A percentile compares a stretch with the other conserved stretches of the same genome.
phyloP scores from a whole-genome alignment of 192 early-diverging fungal species.

The Chytriomyces sp. region DNA sequence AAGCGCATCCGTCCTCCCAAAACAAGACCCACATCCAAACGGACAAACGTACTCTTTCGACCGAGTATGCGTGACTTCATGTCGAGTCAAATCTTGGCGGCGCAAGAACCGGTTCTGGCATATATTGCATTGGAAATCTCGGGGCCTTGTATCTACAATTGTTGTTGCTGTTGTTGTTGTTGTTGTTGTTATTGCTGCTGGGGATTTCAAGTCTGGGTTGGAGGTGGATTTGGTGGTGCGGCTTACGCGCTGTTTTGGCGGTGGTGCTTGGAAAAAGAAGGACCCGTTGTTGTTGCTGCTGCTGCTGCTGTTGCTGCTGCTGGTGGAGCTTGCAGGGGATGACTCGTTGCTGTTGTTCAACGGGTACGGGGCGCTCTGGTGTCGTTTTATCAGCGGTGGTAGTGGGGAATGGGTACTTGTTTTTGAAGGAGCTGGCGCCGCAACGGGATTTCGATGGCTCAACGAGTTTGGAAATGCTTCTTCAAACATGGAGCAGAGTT shows the following conservation, averaged over 20 bases:
- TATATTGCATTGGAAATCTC: constrained; percentile 1
- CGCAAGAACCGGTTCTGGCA: constrained; percentile 25
- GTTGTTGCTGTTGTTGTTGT: not conserved
- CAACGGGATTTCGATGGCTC: too few relatives aligned
- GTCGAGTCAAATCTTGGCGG: constrained; percentile 22
- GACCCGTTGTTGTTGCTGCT: too few relatives aligned
- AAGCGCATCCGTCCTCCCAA: constrained; percentile 27
- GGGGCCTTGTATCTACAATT: constrained; percentile 2
- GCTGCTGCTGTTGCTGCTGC: too few relatives aligned
- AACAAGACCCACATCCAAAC: constrained; percentile 15
- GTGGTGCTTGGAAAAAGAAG: not conserved
- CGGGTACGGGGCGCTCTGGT: not conserved
- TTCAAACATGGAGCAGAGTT: not conserved
- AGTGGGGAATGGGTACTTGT: not conserved
- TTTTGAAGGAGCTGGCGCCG: not conserved
- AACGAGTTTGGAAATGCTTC: not conserved
- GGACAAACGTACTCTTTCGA: constrained; percentile 11
- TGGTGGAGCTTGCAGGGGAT: not conserved
- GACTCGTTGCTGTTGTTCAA: not conserved
- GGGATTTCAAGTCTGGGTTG: not conserved
- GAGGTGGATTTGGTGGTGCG: not conserved
- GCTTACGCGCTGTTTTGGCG: not conserved
- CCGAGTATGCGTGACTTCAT: constrained; percentile 25
- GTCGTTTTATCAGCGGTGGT: not conserved
- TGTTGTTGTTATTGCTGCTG: not conserved